Conservation (phyloP, 2,329 filamentous ascomycete genomes). For the Fusarium succisae region DNA sequence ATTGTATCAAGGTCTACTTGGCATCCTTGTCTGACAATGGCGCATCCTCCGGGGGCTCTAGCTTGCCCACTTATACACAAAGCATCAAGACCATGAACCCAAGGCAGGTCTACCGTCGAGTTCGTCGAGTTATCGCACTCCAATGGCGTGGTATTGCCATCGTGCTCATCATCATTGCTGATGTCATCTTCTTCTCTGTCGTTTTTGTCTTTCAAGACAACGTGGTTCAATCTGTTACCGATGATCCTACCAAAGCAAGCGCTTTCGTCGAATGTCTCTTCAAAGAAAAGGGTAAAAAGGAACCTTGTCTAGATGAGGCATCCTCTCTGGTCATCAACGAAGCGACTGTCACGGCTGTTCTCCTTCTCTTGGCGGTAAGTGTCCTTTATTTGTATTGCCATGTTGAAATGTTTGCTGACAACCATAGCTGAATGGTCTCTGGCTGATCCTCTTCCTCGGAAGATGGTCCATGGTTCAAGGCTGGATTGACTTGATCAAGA, state of each 20-base stretch:
- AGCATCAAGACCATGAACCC: conserved; percentile 83
- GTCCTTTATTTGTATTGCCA: neutral
- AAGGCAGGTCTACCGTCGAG: conserved; percentile 85
- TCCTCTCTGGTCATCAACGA: conserved; percentile 74
- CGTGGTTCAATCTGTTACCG: conserved; percentile 67
- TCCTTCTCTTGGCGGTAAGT: conserved; percentile 83
- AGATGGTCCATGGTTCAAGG: conserved; percentile 86
- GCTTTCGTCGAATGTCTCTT: conserved; percentile 80
- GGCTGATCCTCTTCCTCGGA: conserved; percentile 83
- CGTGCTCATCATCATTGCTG: conserved; percentile 86
- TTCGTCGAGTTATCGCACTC: conserved; percentile 85
- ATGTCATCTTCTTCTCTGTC: conserved; percentile 93
- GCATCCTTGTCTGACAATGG: conserved; percentile 80
- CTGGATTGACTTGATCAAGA: conserved; percentile 75
- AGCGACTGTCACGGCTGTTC: conserved; percentile 79
- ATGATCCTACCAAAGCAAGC: conserved; percentile 61
- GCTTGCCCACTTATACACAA: conserved; percentile 74
- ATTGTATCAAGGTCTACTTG: conserved; percentile 96
- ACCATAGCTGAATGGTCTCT: conserved; percentile 79
- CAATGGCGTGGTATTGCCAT: conserved; percentile 96
- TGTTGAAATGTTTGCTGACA: conserved; percentile 9
- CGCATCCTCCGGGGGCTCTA: conserved; percentile 75
- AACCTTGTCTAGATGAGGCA: conserved; percentile 71
- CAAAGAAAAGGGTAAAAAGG: conserved; percentile 64
- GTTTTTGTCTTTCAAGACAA: conserved; percentile 90